Evolutionary conservation across 768 basidiomycete species (phyloP).

Genomic region (Lyophyllum shimeji): DNA sequence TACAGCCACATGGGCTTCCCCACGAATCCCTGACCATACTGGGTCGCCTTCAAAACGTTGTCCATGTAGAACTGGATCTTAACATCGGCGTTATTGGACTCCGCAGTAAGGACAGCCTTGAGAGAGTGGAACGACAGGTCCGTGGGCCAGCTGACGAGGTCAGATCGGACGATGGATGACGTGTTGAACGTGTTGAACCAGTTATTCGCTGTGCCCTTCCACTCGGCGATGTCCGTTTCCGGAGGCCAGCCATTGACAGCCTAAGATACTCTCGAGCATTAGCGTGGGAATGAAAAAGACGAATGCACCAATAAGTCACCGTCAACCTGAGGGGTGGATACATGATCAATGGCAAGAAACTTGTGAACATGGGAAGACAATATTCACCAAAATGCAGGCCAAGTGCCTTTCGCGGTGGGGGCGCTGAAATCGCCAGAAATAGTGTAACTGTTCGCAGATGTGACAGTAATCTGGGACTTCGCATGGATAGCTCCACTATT

Average conservation of each 20-base stretch:
- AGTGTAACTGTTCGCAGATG: conserved; percentile 32
- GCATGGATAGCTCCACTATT: conserved; percentile 40
- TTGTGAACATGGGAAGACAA: neutral
- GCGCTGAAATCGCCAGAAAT: conserved; percentile 43
- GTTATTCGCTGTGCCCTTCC: conserved; percentile 43
- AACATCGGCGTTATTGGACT: conserved; percentile 35
- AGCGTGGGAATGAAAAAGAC: neutral
- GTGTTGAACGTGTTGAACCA: conserved; percentile 50
- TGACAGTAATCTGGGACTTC: conserved; percentile 41
- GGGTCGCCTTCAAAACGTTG: conserved; percentile 32
- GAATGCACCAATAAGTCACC: conserved; percentile 12
- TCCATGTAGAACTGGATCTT: conserved; percentile 44
- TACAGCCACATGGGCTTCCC: conserved; percentile 42
- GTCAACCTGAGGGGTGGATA: conserved; percentile 26
- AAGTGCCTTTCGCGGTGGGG: conserved; percentile 38
- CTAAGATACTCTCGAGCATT: conserved; percentile 13
- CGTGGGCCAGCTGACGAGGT: conserved; percentile 39
- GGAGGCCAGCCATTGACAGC: conserved; percentile 44
- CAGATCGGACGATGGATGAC: conserved; percentile 37
- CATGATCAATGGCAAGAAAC: neutral
- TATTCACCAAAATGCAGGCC: conserved; percentile 44
- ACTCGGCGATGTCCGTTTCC: conserved; percentile 43
- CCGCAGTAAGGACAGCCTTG: conserved; percentile 40
- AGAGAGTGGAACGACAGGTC: conserved; percentile 44
- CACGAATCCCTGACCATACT: conserved; percentile 39